Evolutionary conservation across 768 basidiomycete species (phyloP), one percentile per base, ranked within the genome.

Genomic region (Leucocoprinus birnbaumii): DNA sequence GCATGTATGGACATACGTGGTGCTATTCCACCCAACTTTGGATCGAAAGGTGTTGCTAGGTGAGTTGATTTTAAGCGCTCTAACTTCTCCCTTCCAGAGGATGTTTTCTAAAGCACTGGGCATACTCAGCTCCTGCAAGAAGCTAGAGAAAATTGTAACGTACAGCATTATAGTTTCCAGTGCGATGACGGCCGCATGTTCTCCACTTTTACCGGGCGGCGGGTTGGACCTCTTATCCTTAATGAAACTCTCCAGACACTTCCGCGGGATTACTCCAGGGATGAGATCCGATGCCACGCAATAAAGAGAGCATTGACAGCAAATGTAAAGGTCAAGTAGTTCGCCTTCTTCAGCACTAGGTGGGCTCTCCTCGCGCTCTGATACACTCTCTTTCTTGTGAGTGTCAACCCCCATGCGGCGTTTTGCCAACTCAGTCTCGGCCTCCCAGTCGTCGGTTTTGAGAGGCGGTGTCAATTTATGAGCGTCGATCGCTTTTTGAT

Each of bases 281-380:
- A 92, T 84, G 49, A 86, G 72, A 14, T 79, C 76, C 21, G 87
- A 89, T 1, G 81, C 85, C 37, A 90, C 74, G 60, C 86, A 83
- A 63, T 86, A 89, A 59, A 87, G 69, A 21, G 84, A 85, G 67
- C 91, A 94, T 63, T 91, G 91, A 63, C 91, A 93, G 66, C 91
- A 94, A 43, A 91, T 73, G 63, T 88, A 93, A 25, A 92, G 75
- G 66, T 93, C 89, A 40, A 93, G 71, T 25, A 88, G 66, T 55
- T 77, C 81, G 21, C 80, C 84, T 22, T 77, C 78, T 25, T 67
- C 58, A 22, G 53, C 55, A n/a, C 49, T 57, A 14, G 73, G 69
- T n/a, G 70, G 67, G 25, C 68, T 69, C 46, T 72, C 65, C 22
- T 74, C 71, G 16, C 70, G 71, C 51, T 66, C 55, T 19, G 58